phyloP scores from a whole-genome alignment of 176 grass and related monocot genomes.

The Musa troglodytarum region DNA sequence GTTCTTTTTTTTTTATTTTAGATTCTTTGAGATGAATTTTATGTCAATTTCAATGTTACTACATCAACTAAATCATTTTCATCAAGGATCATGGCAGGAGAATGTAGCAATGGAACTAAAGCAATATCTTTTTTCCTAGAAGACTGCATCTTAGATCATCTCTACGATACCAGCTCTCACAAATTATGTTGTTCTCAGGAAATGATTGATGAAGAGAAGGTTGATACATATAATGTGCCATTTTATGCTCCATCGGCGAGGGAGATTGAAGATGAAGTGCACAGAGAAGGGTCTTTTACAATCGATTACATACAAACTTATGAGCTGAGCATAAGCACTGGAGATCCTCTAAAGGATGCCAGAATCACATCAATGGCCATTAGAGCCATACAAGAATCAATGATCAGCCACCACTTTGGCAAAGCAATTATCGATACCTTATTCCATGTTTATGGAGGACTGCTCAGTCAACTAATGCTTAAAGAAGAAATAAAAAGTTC shows the following conservation, averaged over 20 bases:
- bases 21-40: no score
- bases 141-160: no score
- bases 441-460: slow-evolving; percentile 51
- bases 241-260: slow-evolving; percentile 71
- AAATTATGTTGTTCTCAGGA: slow-evolving; percentile 22
- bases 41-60: no score
- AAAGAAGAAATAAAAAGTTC: slow-evolving; percentile 67
- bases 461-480: slow-evolving; percentile 64
- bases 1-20: no score
- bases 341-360: slow-evolving; percentile 72
- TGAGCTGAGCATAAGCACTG: slow-evolving; percentile 76
- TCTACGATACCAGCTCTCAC: no score
- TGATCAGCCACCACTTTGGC: slow-evolving; percentile 91
- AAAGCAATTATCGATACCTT: slow-evolving; percentile 51
- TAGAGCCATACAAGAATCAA: slow-evolving; percentile 89
- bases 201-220: slow-evolving; percentile 55
- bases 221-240: slow-evolving; percentile 81
- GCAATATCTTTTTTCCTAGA: background rate
- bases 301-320: slow-evolving; percentile 61
- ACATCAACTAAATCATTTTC: no score
- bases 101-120: no score
- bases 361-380: slow-evolving; percentile 66
- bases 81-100: no score
- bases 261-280: slow-evolving; percentile 71
- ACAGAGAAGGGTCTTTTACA: slow-evolving; percentile 67